Evolutionary conservation across 202 grass and related monocot genomes (phyloP).

Genomic region (Panicum hallii): DNA sequence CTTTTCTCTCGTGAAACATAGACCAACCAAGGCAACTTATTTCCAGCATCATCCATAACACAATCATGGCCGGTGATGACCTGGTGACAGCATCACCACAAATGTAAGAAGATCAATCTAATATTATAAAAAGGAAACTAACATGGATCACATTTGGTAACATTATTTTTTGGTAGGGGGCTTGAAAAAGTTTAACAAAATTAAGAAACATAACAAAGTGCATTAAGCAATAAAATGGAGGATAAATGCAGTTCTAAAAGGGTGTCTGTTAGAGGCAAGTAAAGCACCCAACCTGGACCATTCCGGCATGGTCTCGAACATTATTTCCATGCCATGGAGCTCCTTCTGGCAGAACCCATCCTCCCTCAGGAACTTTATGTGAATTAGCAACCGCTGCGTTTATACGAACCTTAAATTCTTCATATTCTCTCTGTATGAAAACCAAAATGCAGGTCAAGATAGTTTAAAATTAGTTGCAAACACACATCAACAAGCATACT

Average conservation of each 20-base stretch:
- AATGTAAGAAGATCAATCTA: background rate
- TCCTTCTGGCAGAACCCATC: slow-evolving; percentile 43
- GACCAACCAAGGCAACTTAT: slow-evolving; percentile 55
- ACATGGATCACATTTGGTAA: background rate
- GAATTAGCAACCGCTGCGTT: slow-evolving; percentile 39
- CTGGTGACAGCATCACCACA: slow-evolving; percentile 25
- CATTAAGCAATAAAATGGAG: slow-evolving; percentile 14
- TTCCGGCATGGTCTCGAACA: slow-evolving; percentile 42
- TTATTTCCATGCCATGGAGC: slow-evolving; percentile 48
- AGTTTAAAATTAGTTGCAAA: background rate
- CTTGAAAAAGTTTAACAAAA: background rate
- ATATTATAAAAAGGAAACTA: background rate
- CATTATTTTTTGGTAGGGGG: background rate
- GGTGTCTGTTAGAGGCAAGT: background rate
- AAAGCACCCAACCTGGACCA: slow-evolving; percentile 35
- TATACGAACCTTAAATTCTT: slow-evolving; percentile 55
- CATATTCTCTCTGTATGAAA: slow-evolving; percentile 68
- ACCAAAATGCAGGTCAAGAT: slow-evolving; percentile 17
- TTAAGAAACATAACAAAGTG: background rate
- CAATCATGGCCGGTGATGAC: slow-evolving; percentile 40
- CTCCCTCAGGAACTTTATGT: slow-evolving; percentile 37
- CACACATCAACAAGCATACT: too few species aligned
- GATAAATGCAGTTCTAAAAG: background rate
- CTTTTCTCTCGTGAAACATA: slow-evolving; percentile 79
- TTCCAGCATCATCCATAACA: slow-evolving; percentile 45